Percentiles rank a stretch among this genome's conserved stretches.
phyloP scores from a whole-genome alignment of 2,329 filamentous ascomycete genomes.

The Alternaria conjuncta region DNA sequence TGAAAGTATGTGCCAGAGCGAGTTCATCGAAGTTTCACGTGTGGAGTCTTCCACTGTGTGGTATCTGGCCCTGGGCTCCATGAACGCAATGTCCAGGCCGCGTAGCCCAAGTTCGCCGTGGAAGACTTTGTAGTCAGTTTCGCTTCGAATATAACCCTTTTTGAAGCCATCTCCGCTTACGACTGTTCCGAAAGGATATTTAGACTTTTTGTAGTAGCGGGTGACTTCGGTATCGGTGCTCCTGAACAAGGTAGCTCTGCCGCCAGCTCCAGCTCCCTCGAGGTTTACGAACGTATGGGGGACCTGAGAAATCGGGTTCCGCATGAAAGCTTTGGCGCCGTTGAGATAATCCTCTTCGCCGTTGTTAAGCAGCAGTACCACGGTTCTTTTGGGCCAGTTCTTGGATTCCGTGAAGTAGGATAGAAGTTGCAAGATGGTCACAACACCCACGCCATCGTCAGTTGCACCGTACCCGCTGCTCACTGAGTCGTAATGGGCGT shows the following conservation, averaged over 20 bases:
- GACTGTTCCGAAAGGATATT: constrained; percentile 83
- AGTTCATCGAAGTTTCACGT: constrained; percentile 73
- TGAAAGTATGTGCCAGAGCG: constrained; percentile 95
- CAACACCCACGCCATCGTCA: constrained; percentile 88
- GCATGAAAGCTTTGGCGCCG: constrained; percentile 82
- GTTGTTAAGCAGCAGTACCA: constrained; percentile 90
- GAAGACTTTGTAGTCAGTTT: constrained; percentile 90
- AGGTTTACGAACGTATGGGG: constrained; percentile 91
- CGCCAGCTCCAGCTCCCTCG: constrained; percentile 92
- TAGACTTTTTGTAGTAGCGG: constrained; percentile 72
- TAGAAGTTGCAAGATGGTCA: constrained; percentile 84
- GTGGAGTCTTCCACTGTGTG: constrained; percentile 90
- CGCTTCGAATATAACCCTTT: constrained; percentile 76
- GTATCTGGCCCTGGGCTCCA: constrained; percentile 82
- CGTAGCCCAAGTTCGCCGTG: constrained; percentile 78
- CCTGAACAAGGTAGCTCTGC: constrained; percentile 84
- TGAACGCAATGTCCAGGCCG: constrained; percentile 91
- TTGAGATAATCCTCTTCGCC: constrained; percentile 93
- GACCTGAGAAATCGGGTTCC: constrained; percentile 80
- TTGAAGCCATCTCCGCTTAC: constrained; percentile 85
- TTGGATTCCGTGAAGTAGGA: constrained; percentile 77
- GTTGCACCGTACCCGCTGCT: constrained; percentile 92
- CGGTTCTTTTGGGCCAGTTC: constrained; percentile 76
- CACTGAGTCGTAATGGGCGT: constrained; percentile 94
- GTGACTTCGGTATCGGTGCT: constrained; percentile 88